Conservation (phyloP, 2,329 filamentous ascomycete genomes). For the Aspergillus ochraceus region DNA sequence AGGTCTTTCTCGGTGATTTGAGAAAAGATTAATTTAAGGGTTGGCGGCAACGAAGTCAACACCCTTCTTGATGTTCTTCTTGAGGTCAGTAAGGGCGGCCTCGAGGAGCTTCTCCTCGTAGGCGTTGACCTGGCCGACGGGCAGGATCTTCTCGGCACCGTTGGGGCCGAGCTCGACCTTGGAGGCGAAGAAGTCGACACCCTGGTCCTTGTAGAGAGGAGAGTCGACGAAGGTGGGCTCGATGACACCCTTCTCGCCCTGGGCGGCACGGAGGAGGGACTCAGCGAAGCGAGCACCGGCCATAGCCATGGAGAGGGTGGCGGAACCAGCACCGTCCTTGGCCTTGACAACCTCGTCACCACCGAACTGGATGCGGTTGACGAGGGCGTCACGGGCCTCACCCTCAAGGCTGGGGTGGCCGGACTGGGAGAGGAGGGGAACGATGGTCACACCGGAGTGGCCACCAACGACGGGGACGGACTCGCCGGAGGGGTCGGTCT, state of each 20-base stretch:
- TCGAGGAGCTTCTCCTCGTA: slow-evolving; percentile 89
- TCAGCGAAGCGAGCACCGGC: slow-evolving; percentile 84
- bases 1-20: background rate
- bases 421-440: slow-evolving; percentile 94
- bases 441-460: slow-evolving; percentile 97
- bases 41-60: slow-evolving; percentile 64
- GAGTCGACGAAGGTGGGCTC: slow-evolving; percentile 98
- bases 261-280: slow-evolving; percentile 84
- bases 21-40: slow-evolving; percentile 39
- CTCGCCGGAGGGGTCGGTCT: slow-evolving; percentile 85
- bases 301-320: slow-evolving; percentile 98
- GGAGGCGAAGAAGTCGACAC: slow-evolving; percentile 94
- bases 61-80: slow-evolving; percentile 85
- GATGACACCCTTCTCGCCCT: slow-evolving; percentile 91
- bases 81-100: slow-evolving; percentile 68
- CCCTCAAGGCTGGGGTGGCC: slow-evolving; percentile 80
- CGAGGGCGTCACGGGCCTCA: slow-evolving; percentile 70
- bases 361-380: slow-evolving; percentile 97
- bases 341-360: slow-evolving; percentile 99
- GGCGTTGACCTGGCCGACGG: slow-evolving; percentile 79
- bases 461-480: slow-evolving; percentile 95
- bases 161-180: slow-evolving; percentile 94
- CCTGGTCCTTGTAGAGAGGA: slow-evolving; percentile 97
- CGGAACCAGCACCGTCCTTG: slow-evolving; percentile 96
- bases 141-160: slow-evolving; percentile 91